Evolutionary conservation across 805 yeast genomes (phyloP).

Genomic region (Lipomyces lipofer): DNA sequence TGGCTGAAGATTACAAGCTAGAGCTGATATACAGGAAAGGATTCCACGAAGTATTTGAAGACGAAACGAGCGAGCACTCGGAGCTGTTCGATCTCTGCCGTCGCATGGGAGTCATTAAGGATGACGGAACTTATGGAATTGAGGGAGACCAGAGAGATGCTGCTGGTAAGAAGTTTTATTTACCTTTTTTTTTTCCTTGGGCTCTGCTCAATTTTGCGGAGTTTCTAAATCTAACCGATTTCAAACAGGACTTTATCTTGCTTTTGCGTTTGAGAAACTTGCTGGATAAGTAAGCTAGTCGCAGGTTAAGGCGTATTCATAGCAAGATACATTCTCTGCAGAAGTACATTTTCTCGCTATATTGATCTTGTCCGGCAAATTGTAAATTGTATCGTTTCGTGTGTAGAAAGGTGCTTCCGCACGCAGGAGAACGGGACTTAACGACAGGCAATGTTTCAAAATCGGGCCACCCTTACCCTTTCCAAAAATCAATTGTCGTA

Average conservation of each 20-base stretch:
- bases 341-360: no score
- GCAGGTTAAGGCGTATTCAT: no score
- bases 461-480: no score
- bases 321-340: no score
- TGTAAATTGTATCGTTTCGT: no score
- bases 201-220: constrained; percentile 35
- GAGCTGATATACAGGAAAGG: constrained; percentile 70
- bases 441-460: no score
- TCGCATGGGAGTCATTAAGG: constrained; percentile 53
- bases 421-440: no score
- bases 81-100: constrained; percentile 37
- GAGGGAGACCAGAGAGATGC: constrained; percentile 89
- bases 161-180: constrained; percentile 78
- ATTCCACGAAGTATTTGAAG: constrained; percentile 78
- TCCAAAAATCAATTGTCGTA: no score
- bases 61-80: constrained; percentile 65
- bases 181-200: constrained; percentile 54
- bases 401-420: no score
- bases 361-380: no score
- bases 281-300: constrained; percentile 22
- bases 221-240: constrained; percentile 27
- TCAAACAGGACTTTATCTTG: constrained; percentile 25
- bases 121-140: constrained; percentile 81
- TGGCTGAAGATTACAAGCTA: constrained; percentile 82
- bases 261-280: constrained; percentile 31